Percentiles rank a stretch among this genome's conserved stretches.
Conservation (phyloP, 2,329 filamentous ascomycete genomes). For the Sclerotinia glacialis region DNA sequence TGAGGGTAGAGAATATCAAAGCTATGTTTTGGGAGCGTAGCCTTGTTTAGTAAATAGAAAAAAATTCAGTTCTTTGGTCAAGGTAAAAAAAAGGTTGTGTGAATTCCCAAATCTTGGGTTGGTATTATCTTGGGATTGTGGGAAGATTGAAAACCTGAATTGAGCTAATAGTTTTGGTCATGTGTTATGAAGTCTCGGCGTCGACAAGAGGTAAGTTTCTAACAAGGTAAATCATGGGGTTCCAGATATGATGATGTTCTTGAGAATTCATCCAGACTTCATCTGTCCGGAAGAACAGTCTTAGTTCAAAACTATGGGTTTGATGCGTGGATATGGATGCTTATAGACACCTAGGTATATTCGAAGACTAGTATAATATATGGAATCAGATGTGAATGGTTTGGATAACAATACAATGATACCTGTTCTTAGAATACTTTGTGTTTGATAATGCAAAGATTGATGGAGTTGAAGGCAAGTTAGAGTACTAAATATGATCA, state of each 20-base stretch:
- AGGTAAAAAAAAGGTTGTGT: not conserved
- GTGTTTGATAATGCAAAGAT: not conserved
- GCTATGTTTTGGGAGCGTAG: not conserved
- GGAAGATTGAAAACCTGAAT: not conserved
- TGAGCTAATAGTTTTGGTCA: not conserved
- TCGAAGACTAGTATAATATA: not conserved
- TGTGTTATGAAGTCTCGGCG: not conserved
- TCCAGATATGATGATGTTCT: not conserved
- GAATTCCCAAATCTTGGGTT: not conserved
- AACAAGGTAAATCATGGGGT: no score
- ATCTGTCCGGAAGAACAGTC: not conserved
- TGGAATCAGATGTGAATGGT: not conserved
- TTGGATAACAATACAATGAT: not conserved
- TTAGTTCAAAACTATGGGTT: not conserved
- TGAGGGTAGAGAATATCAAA: not conserved
- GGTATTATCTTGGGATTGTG: not conserved
- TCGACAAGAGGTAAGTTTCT: not conserved
- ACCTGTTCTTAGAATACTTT: not conserved
- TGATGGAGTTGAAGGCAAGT: not conserved
- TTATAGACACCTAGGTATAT: not conserved
- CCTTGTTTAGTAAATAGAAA: not conserved
- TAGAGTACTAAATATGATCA: not conserved
- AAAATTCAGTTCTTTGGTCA: not conserved
- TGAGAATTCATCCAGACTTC: not conserved
- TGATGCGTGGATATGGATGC: not conserved